Base-by-base conservation (phyloP, 139 green algal species). In the Chlorella sp. region DNA sequence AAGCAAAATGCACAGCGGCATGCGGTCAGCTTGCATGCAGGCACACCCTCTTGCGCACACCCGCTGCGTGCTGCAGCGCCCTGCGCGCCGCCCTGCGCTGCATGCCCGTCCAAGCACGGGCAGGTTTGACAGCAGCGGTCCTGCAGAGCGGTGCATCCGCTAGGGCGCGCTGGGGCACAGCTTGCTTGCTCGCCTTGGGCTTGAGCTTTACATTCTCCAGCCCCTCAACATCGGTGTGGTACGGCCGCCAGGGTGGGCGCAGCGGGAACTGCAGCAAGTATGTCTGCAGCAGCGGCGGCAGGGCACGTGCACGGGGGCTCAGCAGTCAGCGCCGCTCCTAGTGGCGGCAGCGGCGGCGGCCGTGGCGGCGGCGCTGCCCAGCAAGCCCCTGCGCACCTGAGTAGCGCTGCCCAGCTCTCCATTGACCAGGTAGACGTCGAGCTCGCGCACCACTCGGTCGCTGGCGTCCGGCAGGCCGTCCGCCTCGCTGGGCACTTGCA, bases 181-280 rank as follows among this genome's bases (percentile, higher is more conserved):
- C n/a, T n/a, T n/a, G n/a, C n/a, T n/a, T 36, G n/a, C 76, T 73
- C 47, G 91, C 89, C n/a, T 91, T 80, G 13, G 92, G 90, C 86
- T 97, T 97, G 25, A 95, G 87, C 6, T 89, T 84, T 55, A 97
- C 88, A 41, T 93, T 68, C 0, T 36, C 21, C 6, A 80, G 30
- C 0, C 21, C 30, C 23, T 47, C 7, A 7, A 30, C 26, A 32
- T 71, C 83, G 17, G 91, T 81, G 16, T 94, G 87, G 74, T 98
- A 98, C 0, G 95, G 91, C 1, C 93, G 89, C 93, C 94, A 96
- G 51, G 90, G 82, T 0, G 92, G 89, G 3, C 96, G 86, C 80
- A 98, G 80, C 3, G 96, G 96, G 74, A 94, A 94, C 84, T 98
- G 94, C 30, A 98, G 86, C 44, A 98, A 74, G 51, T 91, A 93